These are phyloP conservation scores for Microascus cirrosus DNA, from an alignment of 2,329 filamentous ascomycete genomes.

Conservation along the genomic window DNA sequence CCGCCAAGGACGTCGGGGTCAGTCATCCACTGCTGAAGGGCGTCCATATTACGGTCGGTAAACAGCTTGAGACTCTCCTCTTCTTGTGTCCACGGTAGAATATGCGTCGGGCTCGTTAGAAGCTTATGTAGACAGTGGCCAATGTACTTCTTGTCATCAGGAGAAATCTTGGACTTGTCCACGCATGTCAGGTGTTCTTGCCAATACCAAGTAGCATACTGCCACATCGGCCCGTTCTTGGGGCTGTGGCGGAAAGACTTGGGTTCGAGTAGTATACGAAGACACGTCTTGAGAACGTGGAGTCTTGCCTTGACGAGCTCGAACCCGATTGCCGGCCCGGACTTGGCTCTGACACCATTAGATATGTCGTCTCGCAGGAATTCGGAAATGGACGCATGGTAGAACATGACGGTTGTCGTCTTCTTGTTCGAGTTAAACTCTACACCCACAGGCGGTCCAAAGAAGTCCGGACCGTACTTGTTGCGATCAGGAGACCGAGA, in stretches of 20 bases:
- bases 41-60: conserved; percentile 24
- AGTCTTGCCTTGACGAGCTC: conserved; percentile 20
- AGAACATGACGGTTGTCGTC: conserved; percentile 26
- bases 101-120: conserved; percentile 22
- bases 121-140: conserved; percentile 21
- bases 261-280: conserved; percentile 25
- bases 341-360: conserved; percentile 4
- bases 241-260: conserved; percentile 1
- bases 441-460: conserved; percentile 19
- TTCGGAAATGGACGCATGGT: conserved; percentile 25
- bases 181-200: conserved; percentile 26
- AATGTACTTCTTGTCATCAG: conserved; percentile 19
- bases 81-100: conserved; percentile 28
- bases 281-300: conserved; percentile 24
- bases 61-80: conserved; percentile 29
- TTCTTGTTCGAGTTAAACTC: conserved; percentile 29
- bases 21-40: conserved; percentile 22
- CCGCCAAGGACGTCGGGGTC: conserved; percentile 19
- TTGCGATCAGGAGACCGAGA: conserved; percentile 8
- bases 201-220: conserved; percentile 33
- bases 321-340: conserved; percentile 19
- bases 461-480: conserved; percentile 15
- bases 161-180: conserved; percentile 15
- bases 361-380: conserved; percentile 24
- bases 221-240: conserved; percentile 7